Base-by-base conservation (phyloP, 106 monocot species). In the Dendrobium huoshanense region DNA sequence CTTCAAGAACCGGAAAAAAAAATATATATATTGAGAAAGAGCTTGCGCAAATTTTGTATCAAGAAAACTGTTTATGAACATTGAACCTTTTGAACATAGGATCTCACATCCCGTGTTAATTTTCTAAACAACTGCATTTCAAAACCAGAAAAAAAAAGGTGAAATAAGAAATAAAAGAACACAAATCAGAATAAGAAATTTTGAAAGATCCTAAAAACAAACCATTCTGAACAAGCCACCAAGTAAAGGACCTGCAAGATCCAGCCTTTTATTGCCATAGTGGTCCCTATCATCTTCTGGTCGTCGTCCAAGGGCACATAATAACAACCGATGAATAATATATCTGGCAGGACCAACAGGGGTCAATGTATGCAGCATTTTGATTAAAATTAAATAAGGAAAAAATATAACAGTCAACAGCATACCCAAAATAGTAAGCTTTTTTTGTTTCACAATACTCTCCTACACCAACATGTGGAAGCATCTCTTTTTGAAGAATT, bases 391-490 rank as follows among this genome's bases (percentile, higher is more conserved):
- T 55, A 33, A 20, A 77, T 33, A 16, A 22, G 6, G 25, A 49
- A 33, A 41, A 74, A 1, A 47, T 8, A 76, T 11, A 20, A 76
- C 2, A 51, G 4, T 0, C 11, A 49, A 76, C 76, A 76, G 7
- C 43, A 76, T 86, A 95, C 98, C 98, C 98, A 87, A 99, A 99
- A 85, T 95, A 99, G 77, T 99, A 99, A 19, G 98, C 98, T 81
- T 99, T 99, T 82, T 99, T 99, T 4, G 98, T 99, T 87, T 99
- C 98, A 81, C 98, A 99, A 82, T 93, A 93, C 80, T 99, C 98
- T 9, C 88, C 98, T 55, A 95, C 93, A 79, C 98, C 98, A 81
- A 99, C 98, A 91, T 99, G 98, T 79, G 98, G 98, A 42, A 99
- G 82, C 95, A 99, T 95, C 85, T 99, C 98, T 72, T 99, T 99